A percentile compares a stretch with the other conserved stretches of the same genome.
These are phyloP conservation scores for Aureobasidium sp. DNA, from an alignment of 2,329 filamentous ascomycete species.

Conservation along the genomic window DNA sequence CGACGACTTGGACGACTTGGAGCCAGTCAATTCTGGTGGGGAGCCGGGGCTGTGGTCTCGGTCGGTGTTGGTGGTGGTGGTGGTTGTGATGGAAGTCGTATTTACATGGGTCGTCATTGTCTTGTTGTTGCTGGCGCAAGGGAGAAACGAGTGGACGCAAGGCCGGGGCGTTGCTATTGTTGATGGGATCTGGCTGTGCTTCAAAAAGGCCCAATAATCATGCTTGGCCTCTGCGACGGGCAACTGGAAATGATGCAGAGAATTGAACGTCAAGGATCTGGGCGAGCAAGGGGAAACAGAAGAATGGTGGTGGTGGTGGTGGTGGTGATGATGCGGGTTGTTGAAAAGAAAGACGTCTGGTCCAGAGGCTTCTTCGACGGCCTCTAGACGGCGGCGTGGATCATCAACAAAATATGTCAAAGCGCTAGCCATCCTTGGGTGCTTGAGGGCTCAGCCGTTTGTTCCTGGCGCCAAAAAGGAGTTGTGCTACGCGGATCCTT, in stretches of 20 bases:
- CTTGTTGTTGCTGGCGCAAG: conserved; percentile 8
- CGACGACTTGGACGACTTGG: conserved; percentile 76
- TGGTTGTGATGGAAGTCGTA: neutral
- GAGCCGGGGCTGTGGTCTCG: conserved; percentile 48
- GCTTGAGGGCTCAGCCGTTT: conserved; percentile 1
- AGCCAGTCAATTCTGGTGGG: conserved; percentile 69
- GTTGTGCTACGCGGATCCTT: neutral
- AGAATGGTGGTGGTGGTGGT: neutral
- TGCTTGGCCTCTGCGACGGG: conserved; percentile 1
- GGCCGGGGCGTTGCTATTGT: conserved; percentile 12
- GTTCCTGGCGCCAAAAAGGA: conserved; percentile 9
- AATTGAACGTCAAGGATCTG: neutral
- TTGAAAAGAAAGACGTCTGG: conserved; percentile 3
- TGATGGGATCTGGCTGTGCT: conserved; percentile 3
- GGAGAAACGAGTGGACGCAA: conserved; percentile 16
- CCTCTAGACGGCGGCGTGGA: conserved; percentile 1
- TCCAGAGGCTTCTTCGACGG: conserved; percentile 1
- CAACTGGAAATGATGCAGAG: neutral
- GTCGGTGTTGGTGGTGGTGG: neutral
- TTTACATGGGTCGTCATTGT: conserved; percentile 12
- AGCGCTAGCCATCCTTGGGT: conserved; percentile 7
- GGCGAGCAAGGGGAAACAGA: neutral
- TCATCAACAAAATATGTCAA: conserved; percentile 10
- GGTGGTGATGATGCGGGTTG: neutral
- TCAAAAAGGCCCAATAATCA: conserved; percentile 8